Evolutionary conservation across 345 rosid species (phyloP).

Genomic region (Eucalyptus fibrosa): DNA sequence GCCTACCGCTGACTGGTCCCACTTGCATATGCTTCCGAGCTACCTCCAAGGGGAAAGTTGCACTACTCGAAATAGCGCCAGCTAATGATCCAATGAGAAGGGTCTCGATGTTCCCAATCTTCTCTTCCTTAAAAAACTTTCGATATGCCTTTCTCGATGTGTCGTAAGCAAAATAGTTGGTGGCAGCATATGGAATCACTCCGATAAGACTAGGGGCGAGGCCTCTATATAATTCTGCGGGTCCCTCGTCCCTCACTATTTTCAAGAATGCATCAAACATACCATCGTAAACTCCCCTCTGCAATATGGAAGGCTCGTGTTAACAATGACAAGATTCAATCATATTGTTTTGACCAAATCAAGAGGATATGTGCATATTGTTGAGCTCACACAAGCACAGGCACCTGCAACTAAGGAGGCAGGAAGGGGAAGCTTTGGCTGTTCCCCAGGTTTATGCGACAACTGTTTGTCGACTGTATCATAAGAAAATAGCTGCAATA

Average conservation of each 20-base stretch:
- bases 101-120: constrained; percentile 83
- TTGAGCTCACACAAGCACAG: constrained; percentile 97
- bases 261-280: constrained; percentile 69
- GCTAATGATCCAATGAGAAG: constrained; percentile 87
- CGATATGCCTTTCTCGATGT: constrained; percentile 63
- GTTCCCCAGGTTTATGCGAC: constrained; percentile 61
- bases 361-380: constrained; percentile 87
- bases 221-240: constrained; percentile 83
- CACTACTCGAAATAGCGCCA: constrained; percentile 83
- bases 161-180: constrained; percentile 91
- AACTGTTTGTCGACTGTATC: constrained; percentile 77
- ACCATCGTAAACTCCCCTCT: constrained; percentile 77
- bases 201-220: constrained; percentile 95
- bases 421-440: constrained; percentile 54
- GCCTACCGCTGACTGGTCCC: constrained; percentile 81
- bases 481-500: constrained; percentile 69
- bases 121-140: constrained; percentile 58
- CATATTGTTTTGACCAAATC: constrained; percentile 64
- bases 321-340: not conserved
- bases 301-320: not conserved
- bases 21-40: constrained; percentile 99
- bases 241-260: constrained; percentile 71
- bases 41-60: constrained; percentile 96
- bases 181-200: constrained; percentile 90
- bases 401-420: constrained; percentile 92